Conservation (phyloP, 371 early-diverging fungal species). For the Mucor sp. region DNA sequence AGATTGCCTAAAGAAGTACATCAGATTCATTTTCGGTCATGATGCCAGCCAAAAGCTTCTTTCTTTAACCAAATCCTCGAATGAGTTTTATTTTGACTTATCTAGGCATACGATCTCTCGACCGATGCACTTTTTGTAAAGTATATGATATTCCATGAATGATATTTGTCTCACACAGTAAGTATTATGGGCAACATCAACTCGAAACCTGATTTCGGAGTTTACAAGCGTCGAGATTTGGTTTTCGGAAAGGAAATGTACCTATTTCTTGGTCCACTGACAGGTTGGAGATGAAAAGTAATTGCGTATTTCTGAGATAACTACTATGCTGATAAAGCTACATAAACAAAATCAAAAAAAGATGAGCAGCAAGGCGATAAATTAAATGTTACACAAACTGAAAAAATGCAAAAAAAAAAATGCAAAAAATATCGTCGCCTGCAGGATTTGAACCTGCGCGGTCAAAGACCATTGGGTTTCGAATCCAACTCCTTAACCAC, state of each 20-base stretch:
- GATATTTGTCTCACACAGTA: neutral
- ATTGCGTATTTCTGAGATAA: neutral
- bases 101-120: neutral
- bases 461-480: slow-evolving; percentile 34
- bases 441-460: slow-evolving; percentile 40
- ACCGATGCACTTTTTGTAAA: neutral
- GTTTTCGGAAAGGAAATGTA: too few relatives aligned
- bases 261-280: neutral
- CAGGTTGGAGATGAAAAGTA: neutral
- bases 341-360: neutral
- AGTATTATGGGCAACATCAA: too few relatives aligned
- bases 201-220: too few relatives aligned
- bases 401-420: slow-evolving; percentile 1
- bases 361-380: neutral
- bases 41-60: neutral
- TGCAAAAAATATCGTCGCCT: slow-evolving; percentile 16
- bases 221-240: neutral
- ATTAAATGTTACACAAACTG: neutral
- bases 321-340: neutral
- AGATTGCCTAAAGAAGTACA: neutral
- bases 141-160: neutral
- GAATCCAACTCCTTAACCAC: slow-evolving; percentile 34
- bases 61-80: neutral
- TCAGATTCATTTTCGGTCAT: neutral
- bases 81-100: neutral